Base-by-base conservation (phyloP, 805 yeast species). In the Naumovozyma baii region DNA sequence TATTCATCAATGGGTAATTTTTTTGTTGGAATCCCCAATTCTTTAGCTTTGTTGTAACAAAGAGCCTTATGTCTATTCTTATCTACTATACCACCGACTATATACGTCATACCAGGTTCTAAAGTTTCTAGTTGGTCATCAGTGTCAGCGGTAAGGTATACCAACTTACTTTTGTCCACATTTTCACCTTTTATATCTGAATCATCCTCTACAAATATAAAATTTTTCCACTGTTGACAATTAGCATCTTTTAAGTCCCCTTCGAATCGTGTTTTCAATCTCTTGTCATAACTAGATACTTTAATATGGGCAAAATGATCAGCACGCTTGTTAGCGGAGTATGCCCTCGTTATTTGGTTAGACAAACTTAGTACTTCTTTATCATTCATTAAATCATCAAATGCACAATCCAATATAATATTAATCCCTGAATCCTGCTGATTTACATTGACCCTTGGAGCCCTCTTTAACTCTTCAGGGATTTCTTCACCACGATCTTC, bases 61-160 rank as follows among this genome's bases (percentile, higher is more conserved):
- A 90, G 61, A 46, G 70, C 68, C 61, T 85, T 84, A 64, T 87
- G 80, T 50, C 97, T 73, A 43, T 94, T 94, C 59, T 90, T 90
- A 59, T 90, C 98, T 2, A 90, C 97, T 41, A 90, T 90, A 0
- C 97, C 98, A 8, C 98, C 98, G 37, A 90, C 78, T 33, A 90
- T 76, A 50, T 90, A 90, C 0, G 94, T 83, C 56, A 70, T 67
- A 2, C 80, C 83, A 4, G 77, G 74, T 44, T 80, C 77, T 39
- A 90, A 65, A 18, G 67, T 73, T 9, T 72, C 75, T 28, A 92
- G 52, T 17, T 68, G 74, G 5, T 80, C 82, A 7, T 79, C 83
- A 0, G 96, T 80, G 52, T 90, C 98, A 0, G 96, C 94, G 0
- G 94, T 80, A 29, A 90, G 63, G 52, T 92, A 90, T 0, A 85